Evolutionary conservation across 345 rosid genomes (phyloP), one percentile per base, ranked within the genome.

Genomic region (Gossypium bickii): DNA sequence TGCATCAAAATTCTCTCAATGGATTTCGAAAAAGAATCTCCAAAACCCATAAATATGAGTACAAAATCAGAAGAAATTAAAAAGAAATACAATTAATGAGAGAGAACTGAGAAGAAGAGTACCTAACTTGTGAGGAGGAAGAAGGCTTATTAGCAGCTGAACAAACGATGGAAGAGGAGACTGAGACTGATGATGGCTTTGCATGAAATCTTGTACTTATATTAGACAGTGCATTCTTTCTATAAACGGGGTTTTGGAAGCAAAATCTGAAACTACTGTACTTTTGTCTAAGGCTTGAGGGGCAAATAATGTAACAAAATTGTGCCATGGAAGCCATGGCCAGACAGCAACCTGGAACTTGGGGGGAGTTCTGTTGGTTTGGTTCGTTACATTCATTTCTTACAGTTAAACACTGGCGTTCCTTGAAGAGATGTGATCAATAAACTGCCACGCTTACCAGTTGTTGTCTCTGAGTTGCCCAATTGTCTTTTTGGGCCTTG

Each of bases 141-240:
- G 78, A 66, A 41, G 78, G 72, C 78, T 75, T 75, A 64, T 74
- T 74, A 41, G 71, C 51, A 74, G 72, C 77, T 22, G 65, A 75
- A 55, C 72, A 75, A 53, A 22, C 61, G 62, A 4, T 58, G 43
- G 64, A 25, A 17, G 72, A 24, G 4, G 65, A 41, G 13, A 55
- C 20, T 20, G 65, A 41, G 13, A 55, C 20, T 20, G 71, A 65
- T 5, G 71, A 56, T 44, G 27, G 71, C 65, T 66, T 75, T 66
- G 72, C 44, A 53, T 38, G 62, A 12, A 67, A 75, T 22, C 17
- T 24, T 44, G 45, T 22, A 43, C 24, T 12, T 25, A 53, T 4
- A 2, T 65, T 55, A 65, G 27, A 66, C 38, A 45, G 52, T 44
- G 72, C 66, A 24, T 75, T 55, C 56, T 66, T 75, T 16, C 64